A percentile compares a stretch with the other conserved stretches of the same genome.
Evolutionary conservation across 163 green algal species (phyloP).

Genomic region (Prototheca stagnorum): DNA sequence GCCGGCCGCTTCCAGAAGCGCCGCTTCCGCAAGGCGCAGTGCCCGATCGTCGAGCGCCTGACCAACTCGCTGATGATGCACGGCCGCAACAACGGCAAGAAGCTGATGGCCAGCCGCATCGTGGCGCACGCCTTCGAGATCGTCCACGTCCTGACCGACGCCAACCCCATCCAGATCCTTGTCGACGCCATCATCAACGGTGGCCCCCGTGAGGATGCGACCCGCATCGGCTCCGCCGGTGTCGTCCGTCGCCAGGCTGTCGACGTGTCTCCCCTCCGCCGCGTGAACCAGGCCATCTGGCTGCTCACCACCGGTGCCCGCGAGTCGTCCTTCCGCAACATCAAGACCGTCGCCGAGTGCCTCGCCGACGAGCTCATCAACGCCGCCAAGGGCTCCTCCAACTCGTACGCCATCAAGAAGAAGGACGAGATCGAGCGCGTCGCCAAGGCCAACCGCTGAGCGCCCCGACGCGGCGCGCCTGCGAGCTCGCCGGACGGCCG

Average conservation of each 20-base stretch:
- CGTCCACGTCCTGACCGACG: constrained; percentile 94
- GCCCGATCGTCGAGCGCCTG: constrained; percentile 95
- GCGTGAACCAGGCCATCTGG: constrained; percentile 97
- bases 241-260: constrained; percentile 96
- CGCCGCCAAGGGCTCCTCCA: constrained; percentile 96
- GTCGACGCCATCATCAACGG: constrained; percentile 99
- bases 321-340: constrained; percentile 95
- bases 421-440: constrained; percentile 99
- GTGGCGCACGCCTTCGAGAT: constrained; percentile 98
- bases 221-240: constrained; percentile 90
- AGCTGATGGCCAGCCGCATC: constrained; percentile 92
- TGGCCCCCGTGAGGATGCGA: constrained; percentile 95
- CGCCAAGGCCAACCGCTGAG: constrained; percentile 97
- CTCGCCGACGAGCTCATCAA: constrained; percentile 99
- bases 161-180: constrained; percentile 97
- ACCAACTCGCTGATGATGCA: constrained; percentile 98
- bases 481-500: no score
- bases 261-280: constrained; percentile 95
- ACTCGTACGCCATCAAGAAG: constrained; percentile 99
- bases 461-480: no score
- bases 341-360: constrained; percentile 99
- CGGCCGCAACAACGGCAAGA: constrained; percentile 99
- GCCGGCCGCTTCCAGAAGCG: constrained; percentile 95
- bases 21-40: constrained; percentile 97
- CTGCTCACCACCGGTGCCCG: constrained; percentile 91